phyloP scores from a whole-genome alignment of 1,284 basidiomycete species.

The Anthracocystis walkeri region DNA sequence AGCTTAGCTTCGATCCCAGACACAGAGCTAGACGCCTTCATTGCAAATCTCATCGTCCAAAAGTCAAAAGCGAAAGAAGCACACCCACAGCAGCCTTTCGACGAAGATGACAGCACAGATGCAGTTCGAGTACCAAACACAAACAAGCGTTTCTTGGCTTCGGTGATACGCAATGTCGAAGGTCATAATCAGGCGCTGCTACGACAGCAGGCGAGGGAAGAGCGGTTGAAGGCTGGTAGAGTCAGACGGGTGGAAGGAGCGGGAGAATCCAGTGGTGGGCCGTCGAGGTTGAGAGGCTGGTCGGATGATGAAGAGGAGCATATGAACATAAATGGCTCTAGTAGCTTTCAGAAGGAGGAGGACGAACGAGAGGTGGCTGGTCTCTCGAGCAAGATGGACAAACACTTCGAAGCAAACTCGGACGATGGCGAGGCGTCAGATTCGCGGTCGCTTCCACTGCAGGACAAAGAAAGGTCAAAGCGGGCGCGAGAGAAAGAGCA shows the following conservation, averaged over 20 bases:
- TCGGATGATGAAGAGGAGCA: constrained; percentile 15
- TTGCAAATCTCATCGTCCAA: constrained; percentile 42
- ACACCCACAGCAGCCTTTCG: neutral
- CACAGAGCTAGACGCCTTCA: constrained; percentile 44
- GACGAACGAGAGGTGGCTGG: neutral
- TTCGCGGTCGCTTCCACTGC: neutral
- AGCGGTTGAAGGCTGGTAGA: neutral
- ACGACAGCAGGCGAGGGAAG: constrained; percentile 29
- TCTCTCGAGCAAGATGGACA: constrained; percentile 60
- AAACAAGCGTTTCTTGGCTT: constrained; percentile 58
- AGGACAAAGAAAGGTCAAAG: neutral
- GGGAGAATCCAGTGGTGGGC: neutral
- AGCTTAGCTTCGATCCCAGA: constrained; percentile 23
- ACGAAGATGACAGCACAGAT: constrained; percentile 1
- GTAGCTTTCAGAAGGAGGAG: neutral
- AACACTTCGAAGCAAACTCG: constrained; percentile 50
- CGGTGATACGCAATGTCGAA: constrained; percentile 54
- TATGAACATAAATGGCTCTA: no score
- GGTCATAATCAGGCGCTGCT: constrained; percentile 54
- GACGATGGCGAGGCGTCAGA: neutral
- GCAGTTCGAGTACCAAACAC: constrained; percentile 26
- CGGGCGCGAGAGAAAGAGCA: neutral
- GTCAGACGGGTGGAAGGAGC: neutral
- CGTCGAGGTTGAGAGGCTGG: constrained; percentile 16
- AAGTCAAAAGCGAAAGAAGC: constrained; percentile 20